A percentile compares a stretch with the other conserved stretches of the same genome.
Evolutionary conservation across 805 yeast genomes (phyloP).

Genomic region (Saccharomycopsis sp.): DNA sequence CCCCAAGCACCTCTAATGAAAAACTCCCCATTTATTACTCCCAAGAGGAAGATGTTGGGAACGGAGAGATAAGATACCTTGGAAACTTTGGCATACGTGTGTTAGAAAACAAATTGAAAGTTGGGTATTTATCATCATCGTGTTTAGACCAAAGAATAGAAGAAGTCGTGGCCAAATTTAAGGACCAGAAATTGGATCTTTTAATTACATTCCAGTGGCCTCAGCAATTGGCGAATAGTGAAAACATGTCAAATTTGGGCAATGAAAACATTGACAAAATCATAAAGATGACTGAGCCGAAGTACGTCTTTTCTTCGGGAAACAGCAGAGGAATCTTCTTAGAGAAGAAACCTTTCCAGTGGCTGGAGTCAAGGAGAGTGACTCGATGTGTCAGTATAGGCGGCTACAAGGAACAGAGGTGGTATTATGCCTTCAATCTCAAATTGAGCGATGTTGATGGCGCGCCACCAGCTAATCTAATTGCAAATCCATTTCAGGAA

Average conservation of each 20-base stretch:
- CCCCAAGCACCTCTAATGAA: neutral
- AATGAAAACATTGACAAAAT: slow-evolving; percentile 40
- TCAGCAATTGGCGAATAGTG: slow-evolving; percentile 37
- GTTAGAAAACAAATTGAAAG: neutral
- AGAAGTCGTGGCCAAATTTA: neutral
- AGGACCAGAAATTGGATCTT: slow-evolving; percentile 37
- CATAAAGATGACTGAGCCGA: slow-evolving; percentile 43
- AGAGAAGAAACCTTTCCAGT: slow-evolving; percentile 52
- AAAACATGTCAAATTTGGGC: slow-evolving; percentile 37
- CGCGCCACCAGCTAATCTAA: neutral
- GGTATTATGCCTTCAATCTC: slow-evolving; percentile 71
- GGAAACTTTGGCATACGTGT: neutral
- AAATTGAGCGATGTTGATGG: neutral
- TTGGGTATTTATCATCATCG: neutral
- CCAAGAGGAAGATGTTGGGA: slow-evolving; percentile 1
- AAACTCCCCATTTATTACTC: neutral
- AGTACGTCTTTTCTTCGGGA: slow-evolving; percentile 62
- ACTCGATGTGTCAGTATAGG: slow-evolving; percentile 66
- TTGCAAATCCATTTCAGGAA: slow-evolving; percentile 8
- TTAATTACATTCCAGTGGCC: slow-evolving; percentile 61
- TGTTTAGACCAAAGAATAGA: neutral
- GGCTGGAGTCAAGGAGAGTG: slow-evolving; percentile 38
- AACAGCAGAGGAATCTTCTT: slow-evolving; percentile 39
- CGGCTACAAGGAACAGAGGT: slow-evolving; percentile 46
- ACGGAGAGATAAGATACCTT: neutral